Evolutionary conservation across 1,284 basidiomycete species (phyloP), one percentile per base, ranked within the genome.

Genomic region (Ceratobasidium sp.): DNA sequence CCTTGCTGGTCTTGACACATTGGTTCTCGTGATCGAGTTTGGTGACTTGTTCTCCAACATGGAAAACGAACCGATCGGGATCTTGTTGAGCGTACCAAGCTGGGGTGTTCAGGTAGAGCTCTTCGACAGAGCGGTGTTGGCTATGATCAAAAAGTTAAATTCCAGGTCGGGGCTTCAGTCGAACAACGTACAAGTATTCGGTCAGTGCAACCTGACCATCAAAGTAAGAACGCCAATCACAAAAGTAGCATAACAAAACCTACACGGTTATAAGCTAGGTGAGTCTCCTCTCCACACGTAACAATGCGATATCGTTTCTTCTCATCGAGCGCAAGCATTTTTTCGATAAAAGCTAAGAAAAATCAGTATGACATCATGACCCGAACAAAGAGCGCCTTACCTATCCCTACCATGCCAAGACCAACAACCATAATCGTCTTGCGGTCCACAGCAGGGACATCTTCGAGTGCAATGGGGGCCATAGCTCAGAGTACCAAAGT

Each of bases 361-460:
- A 33, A 80, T 74, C 79, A 80, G 82, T 46, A 81, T 78, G 78
- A 82, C 80, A 65, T 80, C 46, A 44, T 80, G 76, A 70, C 80
- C 78, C 82, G 64, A 50, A 50, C 10, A 44, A 4, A 52, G 44
- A 10, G 42, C 20, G 80, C 85, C 79, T 81, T n/a, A 88, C 90
- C 91, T 54, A 92, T 91, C 15, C 90, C 90, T 54, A 91, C 90
- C 91, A 92, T 92, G 33, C 91, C 92, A 7, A 93, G 86, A 1
- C 91, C 92, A 67, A 90, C 91, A 78, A 90, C 88, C 67, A 89
- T 87, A 65, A 90, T 70, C 7, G 76, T 77, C 56, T 77, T 71
- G 46, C 76, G 74, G 28, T 74, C 57, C 10, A 64, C 28, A 20
- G 59, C 42, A n/a, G 70, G n/a, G n/a, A 33, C 57, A 66, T 66